Base-by-base conservation (phyloP, 1,139 yeast species). In the Protomyces lactucae-debilis region DNA sequence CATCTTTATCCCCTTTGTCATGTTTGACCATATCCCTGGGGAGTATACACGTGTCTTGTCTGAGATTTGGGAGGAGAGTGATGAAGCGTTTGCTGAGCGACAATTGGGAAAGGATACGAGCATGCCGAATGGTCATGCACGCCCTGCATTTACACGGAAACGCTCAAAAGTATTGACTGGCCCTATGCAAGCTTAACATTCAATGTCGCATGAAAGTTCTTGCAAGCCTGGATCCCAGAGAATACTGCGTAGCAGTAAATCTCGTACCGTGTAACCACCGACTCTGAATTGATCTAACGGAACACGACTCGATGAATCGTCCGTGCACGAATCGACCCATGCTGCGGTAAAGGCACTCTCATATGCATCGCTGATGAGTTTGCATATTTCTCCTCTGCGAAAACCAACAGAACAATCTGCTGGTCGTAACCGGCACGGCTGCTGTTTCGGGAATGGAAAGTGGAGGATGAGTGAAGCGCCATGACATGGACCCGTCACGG, bases 11-110 rank as follows among this genome's bases (percentile, higher is more conserved):
- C 64, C 64, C 1, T 60, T 60, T 18, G 28, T 60, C 51, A 55
- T 60, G 51, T 54, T 54, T 54, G 64, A 60, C 36, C 64, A 60
- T 48, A n/a, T 60, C 1, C 57, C 59, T 36, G 46, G 54, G 4
- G 59, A 60, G 43, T 60, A 60, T 35, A 57, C 59, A 10, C 32
- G 54, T 8, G 64, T 25, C 6, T 39, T 60, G 16, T 28, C 54
- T 12, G 59, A 53, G 12, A 52, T 59, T 6, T 59, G 54, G 16
- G 39, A 40, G 16, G 52, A 52, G 10, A 59, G 63, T 35, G 63
- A 59, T 37, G 63, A 59, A 28, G 52, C 45, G 12, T 51, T 28
- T 25, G 43, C 39, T 14, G 63, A 59, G 53, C 48, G 51, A 35
- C 60, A 56, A 21, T 12, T 56, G 60, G 48, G 48, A 3, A 43